Evolutionary conservation across 305 asterid species (phyloP).

Genomic region (Fraxinus floribunda): DNA sequence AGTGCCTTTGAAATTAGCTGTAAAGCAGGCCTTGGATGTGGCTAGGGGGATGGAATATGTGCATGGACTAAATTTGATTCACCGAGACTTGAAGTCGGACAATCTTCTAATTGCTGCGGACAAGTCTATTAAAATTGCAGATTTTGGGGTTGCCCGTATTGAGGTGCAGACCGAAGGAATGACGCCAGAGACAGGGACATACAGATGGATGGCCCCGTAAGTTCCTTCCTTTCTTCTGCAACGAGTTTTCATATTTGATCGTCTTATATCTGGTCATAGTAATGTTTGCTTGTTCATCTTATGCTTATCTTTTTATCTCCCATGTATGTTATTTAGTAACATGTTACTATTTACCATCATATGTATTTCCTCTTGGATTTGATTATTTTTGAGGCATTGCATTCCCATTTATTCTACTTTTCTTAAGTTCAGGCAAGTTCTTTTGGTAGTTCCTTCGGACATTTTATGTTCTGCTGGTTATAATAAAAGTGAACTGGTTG

Average conservation of each 20-base stretch:
- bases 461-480: background rate
- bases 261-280: slow-evolving; percentile 1
- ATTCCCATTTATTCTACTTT: background rate
- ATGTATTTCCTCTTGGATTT: background rate
- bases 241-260: background rate
- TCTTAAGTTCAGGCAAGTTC: background rate
- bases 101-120: slow-evolving; percentile 91
- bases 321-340: background rate
- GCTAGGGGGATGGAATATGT: slow-evolving; percentile 98
- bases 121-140: slow-evolving; percentile 91
- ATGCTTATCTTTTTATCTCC: background rate
- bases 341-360: background rate
- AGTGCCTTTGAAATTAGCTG: slow-evolving; percentile 89
- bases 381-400: background rate
- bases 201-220: slow-evolving; percentile 99
- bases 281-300: background rate
- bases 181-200: slow-evolving; percentile 99
- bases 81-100: slow-evolving; percentile 90
- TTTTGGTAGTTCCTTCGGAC: background rate
- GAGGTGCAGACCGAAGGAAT: slow-evolving; percentile 99
- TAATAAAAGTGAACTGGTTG: background rate
- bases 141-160: slow-evolving; percentile 96
- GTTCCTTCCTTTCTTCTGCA: slow-evolving; percentile 24
- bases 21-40: slow-evolving; percentile 97
- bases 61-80: slow-evolving; percentile 82